These are phyloP conservation scores for Plasmodium gallinaceum DNA, from an alignment of 169 alveolate genomes.

Conservation along the genomic window DNA sequence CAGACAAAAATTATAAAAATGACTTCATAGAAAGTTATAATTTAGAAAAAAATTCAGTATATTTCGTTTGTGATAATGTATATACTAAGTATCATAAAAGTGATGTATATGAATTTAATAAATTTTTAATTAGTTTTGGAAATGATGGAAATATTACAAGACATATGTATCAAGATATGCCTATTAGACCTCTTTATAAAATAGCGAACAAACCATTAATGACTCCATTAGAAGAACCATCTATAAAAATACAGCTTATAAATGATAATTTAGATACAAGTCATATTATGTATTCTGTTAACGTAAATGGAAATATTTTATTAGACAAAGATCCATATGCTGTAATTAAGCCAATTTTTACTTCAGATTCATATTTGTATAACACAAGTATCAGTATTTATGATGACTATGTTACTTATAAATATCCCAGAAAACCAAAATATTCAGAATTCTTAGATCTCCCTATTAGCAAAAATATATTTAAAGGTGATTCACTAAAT, in stretches of 20 bases:
- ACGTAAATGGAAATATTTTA: slow-evolving; percentile 2
- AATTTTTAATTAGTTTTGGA: slow-evolving; percentile 21
- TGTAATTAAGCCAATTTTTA: slow-evolving; percentile 44
- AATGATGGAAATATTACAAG: not conserved
- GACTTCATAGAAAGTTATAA: slow-evolving; percentile 1
- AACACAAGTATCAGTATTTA: not conserved
- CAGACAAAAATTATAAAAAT: slow-evolving; percentile 29
- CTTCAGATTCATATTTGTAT: slow-evolving; percentile 14
- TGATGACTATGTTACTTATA: slow-evolving; percentile 42
- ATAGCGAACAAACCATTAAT: slow-evolving; percentile 15
- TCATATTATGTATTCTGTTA: slow-evolving; percentile 1
- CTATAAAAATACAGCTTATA: not conserved
- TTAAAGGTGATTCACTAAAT: slow-evolving; percentile 18
- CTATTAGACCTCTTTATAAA: slow-evolving; percentile 47
- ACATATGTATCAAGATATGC: slow-evolving; percentile 33
- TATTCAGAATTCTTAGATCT: slow-evolving; percentile 13
- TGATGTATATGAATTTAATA: slow-evolving; percentile 65
- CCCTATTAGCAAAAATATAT: slow-evolving; percentile 22
- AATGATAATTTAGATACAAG: not conserved
- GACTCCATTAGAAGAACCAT: not conserved
- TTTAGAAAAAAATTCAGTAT: slow-evolving; percentile 18
- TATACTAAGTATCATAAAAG: not conserved
- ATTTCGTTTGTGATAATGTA: slow-evolving; percentile 52
- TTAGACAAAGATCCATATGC: slow-evolving; percentile 27
- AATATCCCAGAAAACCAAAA: slow-evolving; percentile 22